Percentiles rank a stretch among this genome's conserved stretches.
phyloP scores from a whole-genome alignment of 2,329 filamentous ascomycete genomes.

The Paecilomyces niveus region DNA sequence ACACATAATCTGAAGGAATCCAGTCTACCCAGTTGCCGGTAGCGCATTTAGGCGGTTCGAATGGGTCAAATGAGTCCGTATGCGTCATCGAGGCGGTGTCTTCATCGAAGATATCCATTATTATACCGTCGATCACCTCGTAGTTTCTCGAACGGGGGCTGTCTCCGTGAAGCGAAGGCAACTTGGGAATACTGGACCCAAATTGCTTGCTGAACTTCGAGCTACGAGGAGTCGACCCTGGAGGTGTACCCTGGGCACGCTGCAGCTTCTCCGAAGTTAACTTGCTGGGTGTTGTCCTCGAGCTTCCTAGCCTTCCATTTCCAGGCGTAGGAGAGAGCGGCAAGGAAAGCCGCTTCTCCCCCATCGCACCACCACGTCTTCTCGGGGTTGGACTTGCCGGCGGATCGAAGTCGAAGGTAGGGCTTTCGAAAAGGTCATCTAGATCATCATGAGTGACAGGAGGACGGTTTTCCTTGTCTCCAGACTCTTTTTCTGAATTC shows the following conservation, averaged over 20 bases:
- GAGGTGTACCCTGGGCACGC: constrained; percentile 19
- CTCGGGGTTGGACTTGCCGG: constrained; percentile 45
- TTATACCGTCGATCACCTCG: constrained; percentile 26
- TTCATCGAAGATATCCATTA: constrained; percentile 32
- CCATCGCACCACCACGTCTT: constrained; percentile 43
- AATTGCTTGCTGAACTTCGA: constrained; percentile 18
- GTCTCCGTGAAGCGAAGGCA: constrained; percentile 14
- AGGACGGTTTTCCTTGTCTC: constrained; percentile 54
- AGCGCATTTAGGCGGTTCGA: constrained; percentile 18
- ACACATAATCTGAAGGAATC: constrained; percentile 29
- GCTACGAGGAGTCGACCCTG: constrained; percentile 13
- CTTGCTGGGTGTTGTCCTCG: constrained; percentile 20
- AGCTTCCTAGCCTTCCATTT: constrained; percentile 14
- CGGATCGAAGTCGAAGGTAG: constrained; percentile 45
- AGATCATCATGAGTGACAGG: constrained; percentile 46
- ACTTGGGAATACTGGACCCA: constrained; percentile 10
- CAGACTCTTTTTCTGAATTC: constrained; percentile 31
- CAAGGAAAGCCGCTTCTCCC: constrained; percentile 30
- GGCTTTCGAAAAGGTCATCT: constrained; percentile 60
- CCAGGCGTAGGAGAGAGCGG: constrained; percentile 29
- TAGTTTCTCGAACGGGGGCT: constrained; percentile 20
- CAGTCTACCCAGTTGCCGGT: constrained; percentile 30
- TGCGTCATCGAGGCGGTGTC: constrained; percentile 17
- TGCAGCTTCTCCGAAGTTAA: constrained; percentile 27
- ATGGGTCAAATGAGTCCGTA: constrained; percentile 19